These are phyloP conservation scores for Ochromonadaceae sp. DNA, from an alignment of 352 stramenopile species.

Conservation along the genomic window DNA sequence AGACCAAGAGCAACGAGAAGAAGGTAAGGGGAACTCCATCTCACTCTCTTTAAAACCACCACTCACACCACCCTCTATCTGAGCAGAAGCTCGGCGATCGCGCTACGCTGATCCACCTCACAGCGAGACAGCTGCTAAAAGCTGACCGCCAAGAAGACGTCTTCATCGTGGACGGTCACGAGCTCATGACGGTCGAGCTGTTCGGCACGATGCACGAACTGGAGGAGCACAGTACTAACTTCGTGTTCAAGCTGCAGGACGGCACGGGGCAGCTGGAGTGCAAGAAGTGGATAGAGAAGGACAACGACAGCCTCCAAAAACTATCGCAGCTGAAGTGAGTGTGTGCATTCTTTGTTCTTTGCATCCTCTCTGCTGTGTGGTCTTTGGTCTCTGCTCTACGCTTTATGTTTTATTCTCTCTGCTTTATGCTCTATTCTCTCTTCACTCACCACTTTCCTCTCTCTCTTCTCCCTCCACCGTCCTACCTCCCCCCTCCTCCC, in stretches of 20 bases:
- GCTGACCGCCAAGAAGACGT: slow-evolving; percentile 43
- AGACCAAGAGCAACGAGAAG: slow-evolving; percentile 14
- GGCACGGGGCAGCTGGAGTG: slow-evolving; percentile 71
- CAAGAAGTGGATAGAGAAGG: slow-evolving; percentile 69
- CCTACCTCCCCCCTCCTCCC: too few species aligned
- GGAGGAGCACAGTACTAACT: slow-evolving; percentile 62
- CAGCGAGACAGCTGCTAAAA: slow-evolving; percentile 58
- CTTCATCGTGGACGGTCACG: slow-evolving; percentile 62
- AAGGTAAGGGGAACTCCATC: neutral
- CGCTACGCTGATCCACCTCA: slow-evolving; percentile 78
- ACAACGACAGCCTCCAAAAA: slow-evolving; percentile 44
- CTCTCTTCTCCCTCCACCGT: too few species aligned
- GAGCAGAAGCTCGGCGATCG: slow-evolving; percentile 29
- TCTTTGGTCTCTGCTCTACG: too few species aligned
- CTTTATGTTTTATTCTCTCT: too few species aligned
- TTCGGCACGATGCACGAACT: slow-evolving; percentile 58
- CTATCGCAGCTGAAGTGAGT: slow-evolving; percentile 1
- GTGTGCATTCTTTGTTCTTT: slow-evolving; percentile 3
- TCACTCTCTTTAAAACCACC: neutral
- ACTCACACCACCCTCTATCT: slow-evolving; percentile 22
- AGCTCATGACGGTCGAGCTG: slow-evolving; percentile 66
- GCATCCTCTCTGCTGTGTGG: too few species aligned
- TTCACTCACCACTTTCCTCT: too few species aligned
- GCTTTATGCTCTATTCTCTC: too few species aligned
- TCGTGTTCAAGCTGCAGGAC: slow-evolving; percentile 82